Conservation (phyloP, 352 stramenopile genomes). For the Phytophthora quininea region DNA sequence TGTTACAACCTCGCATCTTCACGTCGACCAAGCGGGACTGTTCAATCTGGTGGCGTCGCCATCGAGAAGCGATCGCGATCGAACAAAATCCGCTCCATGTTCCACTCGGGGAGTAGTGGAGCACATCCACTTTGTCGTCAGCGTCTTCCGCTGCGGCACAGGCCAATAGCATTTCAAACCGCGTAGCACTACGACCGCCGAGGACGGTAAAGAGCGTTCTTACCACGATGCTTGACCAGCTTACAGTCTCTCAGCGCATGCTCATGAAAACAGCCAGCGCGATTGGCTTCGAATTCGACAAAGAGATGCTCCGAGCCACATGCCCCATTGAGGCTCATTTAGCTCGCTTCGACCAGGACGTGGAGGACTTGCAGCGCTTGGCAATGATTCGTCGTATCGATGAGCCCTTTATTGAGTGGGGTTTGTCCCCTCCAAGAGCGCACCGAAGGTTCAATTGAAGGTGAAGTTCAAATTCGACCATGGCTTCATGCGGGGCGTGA, state of each 20-base stretch:
- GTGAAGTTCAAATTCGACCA: slow-evolving; percentile 88
- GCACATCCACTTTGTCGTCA: slow-evolving; percentile 20
- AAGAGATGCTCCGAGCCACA: slow-evolving; percentile 67
- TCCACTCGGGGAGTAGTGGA: slow-evolving; percentile 42
- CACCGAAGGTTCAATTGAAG: slow-evolving; percentile 49
- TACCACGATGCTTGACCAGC: slow-evolving; percentile 81
- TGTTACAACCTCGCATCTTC: slow-evolving; percentile 85
- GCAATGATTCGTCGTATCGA: slow-evolving; percentile 82
- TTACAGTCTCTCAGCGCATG: slow-evolving; percentile 85
- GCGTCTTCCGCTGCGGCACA: slow-evolving; percentile 16
- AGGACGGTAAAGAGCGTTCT: slow-evolving; percentile 86
- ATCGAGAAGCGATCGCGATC: slow-evolving; percentile 37
- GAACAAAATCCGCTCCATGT: slow-evolving; percentile 71
- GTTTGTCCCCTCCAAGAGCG: slow-evolving; percentile 28
- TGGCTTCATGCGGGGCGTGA: slow-evolving; percentile 86
- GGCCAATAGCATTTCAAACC: slow-evolving; percentile 65
- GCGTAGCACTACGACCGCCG: slow-evolving; percentile 69
- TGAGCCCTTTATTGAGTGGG: slow-evolving; percentile 59
- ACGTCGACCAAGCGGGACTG: slow-evolving; percentile 57
- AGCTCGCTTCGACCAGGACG: slow-evolving; percentile 65
- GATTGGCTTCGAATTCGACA: slow-evolving; percentile 78
- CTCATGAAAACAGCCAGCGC: slow-evolving; percentile 89
- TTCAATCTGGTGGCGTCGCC: slow-evolving; percentile 14
- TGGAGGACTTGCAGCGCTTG: slow-evolving; percentile 77
- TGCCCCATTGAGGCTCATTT: slow-evolving; percentile 79